These are phyloP conservation scores for Pholiota conissans DNA, from an alignment of 768 basidiomycete species.

Conservation along the genomic window DNA sequence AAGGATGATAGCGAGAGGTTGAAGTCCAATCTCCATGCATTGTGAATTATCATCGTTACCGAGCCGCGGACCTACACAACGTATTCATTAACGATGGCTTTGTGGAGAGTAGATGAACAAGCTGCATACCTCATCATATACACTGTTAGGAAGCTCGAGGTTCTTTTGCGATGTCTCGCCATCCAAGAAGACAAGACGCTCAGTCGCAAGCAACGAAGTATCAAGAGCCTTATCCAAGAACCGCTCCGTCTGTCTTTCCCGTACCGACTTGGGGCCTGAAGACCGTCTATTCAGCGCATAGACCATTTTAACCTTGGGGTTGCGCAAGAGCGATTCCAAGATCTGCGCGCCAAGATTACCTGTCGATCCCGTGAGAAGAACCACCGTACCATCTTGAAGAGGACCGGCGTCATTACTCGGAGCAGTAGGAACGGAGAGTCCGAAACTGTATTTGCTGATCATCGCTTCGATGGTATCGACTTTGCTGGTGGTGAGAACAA, in stretches of 20 bases:
- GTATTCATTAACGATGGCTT: not conserved
- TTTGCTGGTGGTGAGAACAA: slow-evolving; percentile 7
- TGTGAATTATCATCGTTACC: slow-evolving; percentile 40
- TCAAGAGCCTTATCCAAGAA: slow-evolving; percentile 36
- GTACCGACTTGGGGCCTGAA: slow-evolving; percentile 8
- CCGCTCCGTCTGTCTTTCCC: slow-evolving; percentile 26
- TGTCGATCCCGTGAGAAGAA: slow-evolving; percentile 43
- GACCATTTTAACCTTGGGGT: slow-evolving; percentile 21
- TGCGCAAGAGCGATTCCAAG: slow-evolving; percentile 26
- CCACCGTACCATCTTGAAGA: slow-evolving; percentile 10
- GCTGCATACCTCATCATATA: slow-evolving; percentile 29
- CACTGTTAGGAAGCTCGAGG: slow-evolving; percentile 25
- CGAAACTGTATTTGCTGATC: slow-evolving; percentile 17
- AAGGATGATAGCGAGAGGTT: slow-evolving; percentile 43
- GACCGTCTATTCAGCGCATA: slow-evolving; percentile 33
- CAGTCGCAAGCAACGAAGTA: slow-evolving; percentile 22
- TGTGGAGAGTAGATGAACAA: not conserved
- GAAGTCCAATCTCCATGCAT: slow-evolving; percentile 51
- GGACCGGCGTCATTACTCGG: too few relatives aligned
- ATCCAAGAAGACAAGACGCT: slow-evolving; percentile 35
- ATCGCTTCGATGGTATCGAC: slow-evolving; percentile 19
- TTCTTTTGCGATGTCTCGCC: slow-evolving; percentile 29
- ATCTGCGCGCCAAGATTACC: slow-evolving; percentile 40
- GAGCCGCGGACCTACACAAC: slow-evolving; percentile 23
- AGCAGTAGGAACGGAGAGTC: slow-evolving; percentile 1